phyloP scores from a whole-genome alignment of 345 rosid genomes.

The Eucalyptus sp. region DNA sequence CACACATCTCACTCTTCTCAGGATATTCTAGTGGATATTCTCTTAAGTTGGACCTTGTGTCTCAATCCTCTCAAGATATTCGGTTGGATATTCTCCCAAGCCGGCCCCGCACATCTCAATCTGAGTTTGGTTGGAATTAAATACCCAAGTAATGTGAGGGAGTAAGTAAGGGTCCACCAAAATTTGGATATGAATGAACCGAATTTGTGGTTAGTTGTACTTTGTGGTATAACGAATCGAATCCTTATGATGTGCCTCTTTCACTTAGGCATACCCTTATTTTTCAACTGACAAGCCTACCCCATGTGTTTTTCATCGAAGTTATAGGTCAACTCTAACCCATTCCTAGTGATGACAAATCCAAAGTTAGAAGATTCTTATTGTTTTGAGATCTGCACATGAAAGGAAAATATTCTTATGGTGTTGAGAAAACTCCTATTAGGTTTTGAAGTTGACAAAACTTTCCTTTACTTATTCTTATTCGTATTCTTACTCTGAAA shows the following conservation, averaged over 20 bases:
- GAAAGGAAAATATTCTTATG: background rate
- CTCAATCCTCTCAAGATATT: background rate
- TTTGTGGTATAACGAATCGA: background rate
- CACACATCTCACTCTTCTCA: background rate
- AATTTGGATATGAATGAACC: too few relatives aligned
- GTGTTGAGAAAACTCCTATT: too few relatives aligned
- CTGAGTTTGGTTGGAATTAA: background rate
- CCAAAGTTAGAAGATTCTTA: background rate
- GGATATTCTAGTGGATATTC: background rate
- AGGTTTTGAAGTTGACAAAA: too few relatives aligned
- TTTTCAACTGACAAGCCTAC: background rate
- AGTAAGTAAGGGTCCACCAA: background rate
- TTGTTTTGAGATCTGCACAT: background rate
- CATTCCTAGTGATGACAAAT: background rate
- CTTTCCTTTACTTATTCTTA: too few relatives aligned
- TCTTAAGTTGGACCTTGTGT: background rate
- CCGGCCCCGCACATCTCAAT: rapidly evolving
- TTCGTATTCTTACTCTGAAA: too few relatives aligned
- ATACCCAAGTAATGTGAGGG: background rate
- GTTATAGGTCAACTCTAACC: background rate
- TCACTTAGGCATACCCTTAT: background rate
- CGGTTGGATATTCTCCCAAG: background rate
- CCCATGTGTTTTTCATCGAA: background rate
- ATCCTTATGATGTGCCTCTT: background rate
- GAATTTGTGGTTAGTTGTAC: too few relatives aligned